These are phyloP conservation scores for Capsicum chinense DNA, from an alignment of 257 asterid species.

Conservation along the genomic window DNA sequence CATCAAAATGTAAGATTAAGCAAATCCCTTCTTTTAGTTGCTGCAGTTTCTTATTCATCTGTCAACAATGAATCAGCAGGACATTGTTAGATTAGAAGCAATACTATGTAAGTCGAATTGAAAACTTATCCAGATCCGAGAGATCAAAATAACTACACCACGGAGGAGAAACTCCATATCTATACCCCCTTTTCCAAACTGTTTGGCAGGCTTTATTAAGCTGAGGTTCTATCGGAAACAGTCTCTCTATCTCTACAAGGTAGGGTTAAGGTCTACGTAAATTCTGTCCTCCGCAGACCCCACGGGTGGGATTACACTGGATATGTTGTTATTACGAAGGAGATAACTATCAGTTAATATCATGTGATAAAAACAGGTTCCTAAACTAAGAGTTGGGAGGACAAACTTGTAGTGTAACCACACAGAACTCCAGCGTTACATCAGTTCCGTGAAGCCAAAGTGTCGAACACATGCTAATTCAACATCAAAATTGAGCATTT, in stretches of 20 bases:
- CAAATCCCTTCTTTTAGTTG: slow-evolving; percentile 53
- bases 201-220: too few relatives aligned
- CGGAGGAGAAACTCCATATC: too few relatives aligned
- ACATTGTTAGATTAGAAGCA: background rate
- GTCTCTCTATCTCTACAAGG: too few relatives aligned
- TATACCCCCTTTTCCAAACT: too few relatives aligned
- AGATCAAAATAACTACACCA: background rate
- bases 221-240: too few relatives aligned
- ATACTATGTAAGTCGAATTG: background rate
- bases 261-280: too few relatives aligned
- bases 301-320: too few relatives aligned
- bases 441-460: too few relatives aligned
- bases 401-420: background rate
- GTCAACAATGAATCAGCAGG: background rate
- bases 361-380: background rate
- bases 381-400: background rate
- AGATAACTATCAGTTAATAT: background rate
- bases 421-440: background rate
- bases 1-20: too few relatives aligned
- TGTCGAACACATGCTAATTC: too few relatives aligned
- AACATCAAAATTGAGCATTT: background rate
- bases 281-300: too few relatives aligned
- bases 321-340: too few relatives aligned
- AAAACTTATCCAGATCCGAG: background rate
- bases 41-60: slow-evolving; percentile 93